phyloP scores from a whole-genome alignment of 768 basidiomycete species.

The Hypholoma sublateritium region DNA sequence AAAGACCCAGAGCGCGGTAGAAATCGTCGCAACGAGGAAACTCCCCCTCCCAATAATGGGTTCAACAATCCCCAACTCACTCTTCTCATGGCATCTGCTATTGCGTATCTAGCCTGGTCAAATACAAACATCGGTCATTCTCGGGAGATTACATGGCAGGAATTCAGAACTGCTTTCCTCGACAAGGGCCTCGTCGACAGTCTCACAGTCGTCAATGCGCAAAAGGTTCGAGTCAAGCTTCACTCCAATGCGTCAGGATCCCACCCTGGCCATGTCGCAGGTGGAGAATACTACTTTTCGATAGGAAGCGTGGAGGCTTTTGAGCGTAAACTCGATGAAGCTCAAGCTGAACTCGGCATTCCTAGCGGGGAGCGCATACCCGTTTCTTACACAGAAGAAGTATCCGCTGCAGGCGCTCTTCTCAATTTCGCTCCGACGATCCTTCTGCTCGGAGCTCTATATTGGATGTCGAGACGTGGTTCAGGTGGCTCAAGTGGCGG shows the following conservation, averaged over 20 bases:
- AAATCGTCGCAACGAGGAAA: conserved; percentile 24
- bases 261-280: conserved; percentile 57
- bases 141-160: conserved; percentile 99
- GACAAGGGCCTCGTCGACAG: conserved; percentile 96
- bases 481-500: conserved; percentile 73
- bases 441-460: conserved; percentile 85
- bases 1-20: conserved; percentile 33
- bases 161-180: conserved; percentile 96
- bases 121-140: conserved; percentile 53
- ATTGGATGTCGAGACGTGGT: conserved; percentile 82
- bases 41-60: conserved; percentile 54
- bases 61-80: conserved; percentile 58
- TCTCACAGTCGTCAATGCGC: conserved; percentile 87
- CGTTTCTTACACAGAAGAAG: conserved; percentile 95
- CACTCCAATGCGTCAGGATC: conserved; percentile 86
- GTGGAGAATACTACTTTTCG: conserved; percentile 85
- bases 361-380: conserved; percentile 93
- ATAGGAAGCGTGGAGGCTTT: conserved; percentile 97
- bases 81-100: conserved; percentile 52
- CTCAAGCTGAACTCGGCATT: conserved; percentile 89
- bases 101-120: conserved; percentile 67
- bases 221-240: conserved; percentile 87
- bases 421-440: conserved; percentile 95
- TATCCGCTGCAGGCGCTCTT: conserved; percentile 76
- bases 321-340: conserved; percentile 92